Evolutionary conservation across 225 moss, liverwort and hornwort genomes (phyloP).

Genomic region (Polytrichum commune): DNA sequence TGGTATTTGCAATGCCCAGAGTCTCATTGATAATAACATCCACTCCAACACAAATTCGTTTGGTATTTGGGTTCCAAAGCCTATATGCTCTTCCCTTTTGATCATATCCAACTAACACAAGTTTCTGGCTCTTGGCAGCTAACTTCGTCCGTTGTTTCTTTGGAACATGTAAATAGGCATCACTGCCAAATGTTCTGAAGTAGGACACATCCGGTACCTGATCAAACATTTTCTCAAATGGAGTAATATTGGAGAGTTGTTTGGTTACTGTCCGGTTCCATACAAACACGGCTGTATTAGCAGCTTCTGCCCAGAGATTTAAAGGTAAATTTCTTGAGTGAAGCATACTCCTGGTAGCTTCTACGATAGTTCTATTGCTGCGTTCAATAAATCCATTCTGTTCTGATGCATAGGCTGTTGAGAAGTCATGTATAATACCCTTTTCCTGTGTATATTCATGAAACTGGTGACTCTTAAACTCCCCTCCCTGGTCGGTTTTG

Average conservation of each 20-base stretch:
- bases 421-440: too few species aligned
- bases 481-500: too few species aligned
- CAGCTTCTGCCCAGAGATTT: neutral
- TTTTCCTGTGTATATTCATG: too few species aligned
- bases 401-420: neutral
- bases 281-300: neutral
- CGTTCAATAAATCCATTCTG: neutral
- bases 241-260: neutral
- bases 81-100: neutral
- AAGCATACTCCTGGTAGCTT: neutral
- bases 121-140: neutral
- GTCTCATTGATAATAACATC: too few species aligned
- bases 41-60: too few species aligned
- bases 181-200: neutral
- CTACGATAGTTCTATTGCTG: neutral
- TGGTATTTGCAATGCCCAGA: too few species aligned
- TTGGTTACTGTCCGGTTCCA: neutral
- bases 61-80: neutral
- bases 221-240: neutral
- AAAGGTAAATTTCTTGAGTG: neutral
- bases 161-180: neutral
- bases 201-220: neutral
- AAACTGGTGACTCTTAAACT: too few species aligned
- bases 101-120: neutral
- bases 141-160: neutral